Evolutionary conservation across 2,329 filamentous ascomycete species (phyloP).

Genomic region (Colletotrichum tanaceti): DNA sequence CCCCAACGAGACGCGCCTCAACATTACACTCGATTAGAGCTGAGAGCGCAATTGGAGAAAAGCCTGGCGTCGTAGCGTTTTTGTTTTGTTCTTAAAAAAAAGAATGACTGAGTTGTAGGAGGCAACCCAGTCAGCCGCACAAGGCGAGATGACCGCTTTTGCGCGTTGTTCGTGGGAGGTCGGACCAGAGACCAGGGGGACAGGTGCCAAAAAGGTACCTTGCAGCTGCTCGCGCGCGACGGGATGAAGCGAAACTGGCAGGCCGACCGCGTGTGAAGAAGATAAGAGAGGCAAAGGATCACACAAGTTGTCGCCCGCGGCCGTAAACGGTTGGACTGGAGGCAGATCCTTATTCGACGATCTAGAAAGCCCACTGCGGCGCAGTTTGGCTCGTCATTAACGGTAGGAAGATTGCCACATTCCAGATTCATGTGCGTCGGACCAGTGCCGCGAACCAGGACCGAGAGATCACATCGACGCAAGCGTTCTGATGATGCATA

Average conservation of each 20-base stretch:
- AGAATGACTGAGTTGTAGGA: neutral
- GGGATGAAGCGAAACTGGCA: slow-evolving; percentile 23
- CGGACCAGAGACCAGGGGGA: neutral
- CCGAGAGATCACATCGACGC: neutral
- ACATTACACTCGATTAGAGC: slow-evolving; percentile 26
- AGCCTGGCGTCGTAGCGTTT: slow-evolving; percentile 15
- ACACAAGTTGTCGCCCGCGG: slow-evolving; percentile 9
- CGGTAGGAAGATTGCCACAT: slow-evolving; percentile 11
- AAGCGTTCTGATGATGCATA: neutral
- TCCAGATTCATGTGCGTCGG: slow-evolving; percentile 19
- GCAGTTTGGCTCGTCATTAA: slow-evolving; percentile 16
- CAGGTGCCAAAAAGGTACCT: neutral
- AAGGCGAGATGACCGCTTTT: slow-evolving; percentile 14
- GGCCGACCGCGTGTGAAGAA: slow-evolving; percentile 29
- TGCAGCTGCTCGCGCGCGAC: neutral
- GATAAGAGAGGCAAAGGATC: slow-evolving; percentile 5
- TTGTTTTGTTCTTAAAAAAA: neutral
- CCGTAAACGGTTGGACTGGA: neutral
- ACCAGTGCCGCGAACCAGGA: neutral
- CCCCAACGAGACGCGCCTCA: slow-evolving; percentile 25
- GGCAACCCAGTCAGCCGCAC: neutral
- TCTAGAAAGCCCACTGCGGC: neutral
- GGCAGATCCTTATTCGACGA: slow-evolving; percentile 31
- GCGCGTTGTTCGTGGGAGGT: slow-evolving; percentile 4
- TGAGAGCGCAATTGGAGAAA: slow-evolving; percentile 2